Evolutionary conservation across 169 alveolate genomes (phyloP), one percentile per base, ranked within the genome.

Genomic region (Cryptosporidium andersoni): DNA sequence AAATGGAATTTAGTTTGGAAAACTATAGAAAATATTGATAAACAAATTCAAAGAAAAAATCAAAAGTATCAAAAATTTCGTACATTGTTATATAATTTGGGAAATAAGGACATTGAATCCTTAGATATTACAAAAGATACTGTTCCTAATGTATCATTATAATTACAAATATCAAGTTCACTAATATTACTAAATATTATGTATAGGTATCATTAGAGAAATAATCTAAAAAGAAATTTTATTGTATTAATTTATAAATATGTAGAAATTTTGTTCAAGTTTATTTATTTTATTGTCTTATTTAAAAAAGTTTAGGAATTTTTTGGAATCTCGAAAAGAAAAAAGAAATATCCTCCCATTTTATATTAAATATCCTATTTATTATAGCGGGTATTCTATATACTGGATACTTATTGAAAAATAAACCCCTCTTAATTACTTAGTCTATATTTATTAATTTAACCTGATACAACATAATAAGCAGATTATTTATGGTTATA

Each of bases 1-100:
- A 51, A 74, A 9, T 74, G 85, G 85, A 74, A 16, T 16, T 7
- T 3, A 34, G 85, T 74, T 6, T 55, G 39, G 63, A 55, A 43
- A 4, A 74, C 60, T 3, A 60, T 74, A 11, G 85, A 74, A 43
- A 42, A 43, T 4, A 16, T 49, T 45, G 85, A 74, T 43, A 43
- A 55, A n/a, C 85, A 74, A 7, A 74, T 43, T 5, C 16, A 34
- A 7, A 34, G 45, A 43, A 7, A 36, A 43, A 51, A 42, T 37
- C 25, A 58, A 8, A 58, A 11, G 43, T 51, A 43, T 5, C 8
- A 8, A 34, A 16, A 55, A n/a, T 74, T 74, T 49, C 55, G 60
- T 9, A 58, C 85, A n/a, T 58, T 74, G 16, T 36, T 74, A 36
- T 60, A 42, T 25, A 49, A 53, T 8, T 63, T 67, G 7, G 66